Base-by-base conservation (phyloP, 768 basidiomycete genomes). In the Macrocybe gigantea region DNA sequence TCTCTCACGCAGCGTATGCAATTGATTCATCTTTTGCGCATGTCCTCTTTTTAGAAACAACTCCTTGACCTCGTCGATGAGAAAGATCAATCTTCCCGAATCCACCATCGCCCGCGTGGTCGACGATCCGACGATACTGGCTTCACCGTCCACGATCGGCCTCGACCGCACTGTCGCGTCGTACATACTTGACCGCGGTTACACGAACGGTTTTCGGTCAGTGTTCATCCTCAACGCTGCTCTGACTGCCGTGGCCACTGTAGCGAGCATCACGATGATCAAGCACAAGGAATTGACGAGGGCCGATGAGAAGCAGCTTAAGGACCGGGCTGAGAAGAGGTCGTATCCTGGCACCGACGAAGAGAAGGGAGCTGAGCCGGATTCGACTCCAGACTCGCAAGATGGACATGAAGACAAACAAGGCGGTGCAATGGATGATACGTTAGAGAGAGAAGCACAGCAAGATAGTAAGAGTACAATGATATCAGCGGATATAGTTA, bases 141-240 rank as follows among this genome's bases (percentile, higher is more conserved):
- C 64, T 7, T 55, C 56, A 5, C 69, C 73, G 0, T 14, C 57
- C 0, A 47, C 59, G 0, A 30, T 73, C 14, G 68, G 68, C 3
- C 53, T 84, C 8, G 63, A 75, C 0, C 6, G 57, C 0, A 55
- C 53, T 5, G 58, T 65, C 22, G 75, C 77, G 1, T 51, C 49
- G 1, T 61, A 65, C 13, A 73, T 80, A 41, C 64, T 85, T 22
- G 60, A 63, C 6, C 49, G 67, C 7, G 82, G 76, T 0, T 82
- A 79, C 62, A 78, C 73, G 14, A 60, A 59, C 12, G 85, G 85
- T 2, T 82, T 87, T 61, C 62, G 70, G 36, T 59, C 66, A 3
- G 66, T 86, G 2, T 88, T 86, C 63, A 69, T 82, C 35, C 67
- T 87, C 49, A 78, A 85, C 50, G 77, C 79, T 1, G 67, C 69